Evolutionary conservation across 768 basidiomycete genomes (phyloP).

Genomic region (Tricholoma flavovirens): DNA sequence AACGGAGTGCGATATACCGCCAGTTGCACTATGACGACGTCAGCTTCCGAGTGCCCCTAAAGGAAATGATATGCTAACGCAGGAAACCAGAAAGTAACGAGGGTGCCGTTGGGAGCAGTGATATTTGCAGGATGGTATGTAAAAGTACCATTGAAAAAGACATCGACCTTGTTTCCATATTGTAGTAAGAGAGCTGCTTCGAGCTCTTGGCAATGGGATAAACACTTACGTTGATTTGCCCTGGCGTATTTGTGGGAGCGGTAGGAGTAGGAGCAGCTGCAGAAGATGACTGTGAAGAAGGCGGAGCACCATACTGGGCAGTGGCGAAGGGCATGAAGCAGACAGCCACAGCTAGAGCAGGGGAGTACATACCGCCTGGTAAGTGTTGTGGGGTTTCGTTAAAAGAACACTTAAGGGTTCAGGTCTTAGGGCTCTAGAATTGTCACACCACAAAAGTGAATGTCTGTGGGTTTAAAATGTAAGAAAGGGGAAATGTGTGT

Average conservation of each 20-base stretch:
- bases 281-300: constrained; percentile 16
- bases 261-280: constrained; percentile 27
- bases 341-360: constrained; percentile 14
- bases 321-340: constrained; percentile 29
- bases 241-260: constrained; percentile 31
- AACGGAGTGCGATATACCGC: constrained; percentile 38
- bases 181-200: neutral
- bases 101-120: constrained; percentile 42
- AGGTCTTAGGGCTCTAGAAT: no score
- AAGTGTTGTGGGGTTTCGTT: neutral
- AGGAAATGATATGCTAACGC: constrained; percentile 23
- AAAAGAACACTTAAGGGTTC: no score
- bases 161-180: constrained; percentile 36
- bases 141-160: constrained; percentile 32
- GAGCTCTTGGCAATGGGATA: neutral
- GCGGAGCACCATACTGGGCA: constrained; percentile 34
- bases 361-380: constrained; percentile 20
- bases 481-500: no score
- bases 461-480: no score
- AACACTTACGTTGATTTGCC: constrained; percentile 31
- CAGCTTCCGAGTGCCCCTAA: neutral
- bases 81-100: constrained; percentile 51
- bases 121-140: constrained; percentile 41
- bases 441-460: no score
- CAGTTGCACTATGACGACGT: constrained; percentile 18